Evolutionary conservation across 2,329 filamentous ascomycete genomes (phyloP), one percentile per base, ranked within the genome.

Genomic region (Verticillium isaacii): DNA sequence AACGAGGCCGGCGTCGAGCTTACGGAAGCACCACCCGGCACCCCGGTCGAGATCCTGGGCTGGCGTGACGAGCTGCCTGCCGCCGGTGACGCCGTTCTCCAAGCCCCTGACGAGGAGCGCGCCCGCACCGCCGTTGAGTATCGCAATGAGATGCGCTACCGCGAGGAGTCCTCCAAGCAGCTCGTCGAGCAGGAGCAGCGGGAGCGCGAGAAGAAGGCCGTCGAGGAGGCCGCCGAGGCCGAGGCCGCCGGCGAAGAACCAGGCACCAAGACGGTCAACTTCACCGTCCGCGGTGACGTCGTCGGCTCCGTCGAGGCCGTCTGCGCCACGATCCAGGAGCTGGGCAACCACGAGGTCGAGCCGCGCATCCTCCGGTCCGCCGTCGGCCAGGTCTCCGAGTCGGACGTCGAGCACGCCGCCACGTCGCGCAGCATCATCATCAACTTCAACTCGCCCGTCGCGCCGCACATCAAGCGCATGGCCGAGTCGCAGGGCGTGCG

Each of bases 251-350:
- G 74, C 9, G 76, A 77, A 32, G 67, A 71, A 15, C 68, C 74
- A 37, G 79, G 80, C 9, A 75, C 82, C 8, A 80, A 80, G 58
- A 77, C 83, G 17, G 83, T 97, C 57, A 90, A 90, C 68, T 95
- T 98, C 75, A 86, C 95, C 62, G 82, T 99, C 77, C 97, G 96
- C 75, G 93, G 89, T 60, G 95, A 99, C 69, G 95, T 98, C 19
- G 91, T 90, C 64, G 95, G 95, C 41, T 98, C 94, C 0, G 93
- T 93, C 0, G 95, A 99, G 78, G 95, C 95, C 2, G 90, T 98
- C 2, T 82, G 88, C 63, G 89, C 91, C 57, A 89, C 89, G 9
- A 83, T 99, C 62, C 80, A 87, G 64, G 86, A 89, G 63, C 82
- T 97, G 65, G 93, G 93, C 65, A 97, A 90, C 77, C 88, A 92